Base-by-base conservation (phyloP, 116 monocot genomes). In the Posidonia oceanica region DNA sequence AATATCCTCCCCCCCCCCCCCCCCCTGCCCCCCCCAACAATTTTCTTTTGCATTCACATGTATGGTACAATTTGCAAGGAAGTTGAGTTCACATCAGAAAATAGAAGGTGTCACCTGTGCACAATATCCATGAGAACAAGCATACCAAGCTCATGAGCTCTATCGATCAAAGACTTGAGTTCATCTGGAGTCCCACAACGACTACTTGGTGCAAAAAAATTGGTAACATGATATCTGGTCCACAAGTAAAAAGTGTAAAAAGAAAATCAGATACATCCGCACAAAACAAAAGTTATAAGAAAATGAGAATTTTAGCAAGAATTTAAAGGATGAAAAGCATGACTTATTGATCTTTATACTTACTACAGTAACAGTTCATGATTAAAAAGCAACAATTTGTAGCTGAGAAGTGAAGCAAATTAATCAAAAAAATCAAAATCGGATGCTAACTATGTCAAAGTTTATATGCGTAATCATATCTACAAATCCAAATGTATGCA, bases 141-240 rank as follows among this genome's bases (percentile, higher is more conserved):
- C 23, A 98, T 40, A 39, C 97, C 97, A 79, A 98, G 93, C 76
- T 98, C 97, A 78, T 98, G 97, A 72, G 97, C 97, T 78, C 51
- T 87, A 72, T 98, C 97, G 75, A 98, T 92, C 64, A 98, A 77
- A 38, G 97, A 92, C 75, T 98, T 98, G 57, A 98, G 86, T 16
- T 98, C 97, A 67, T 98, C 97, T 55, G 97, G 97, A 72, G 97
- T 98, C 69, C 97, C 97, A 87, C 87, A 98, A n/a, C 97, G 93
- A 71, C 92, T 92, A 72, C 97, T 98, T 55, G 97, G 97, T 55
- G 97, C 97, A 74, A 98, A 98, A 73, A 92, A 98, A 70, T 98
- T 98, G 58, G 97, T 98, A 59, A 98, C 97, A 82, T 98, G 97
- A 60, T 98, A 98, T 82, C 97, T 96, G 75, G 61, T 81, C 55